These are phyloP conservation scores for Rubroshorea leprosula DNA, from an alignment of 345 rosid genomes.

Conservation along the genomic window DNA sequence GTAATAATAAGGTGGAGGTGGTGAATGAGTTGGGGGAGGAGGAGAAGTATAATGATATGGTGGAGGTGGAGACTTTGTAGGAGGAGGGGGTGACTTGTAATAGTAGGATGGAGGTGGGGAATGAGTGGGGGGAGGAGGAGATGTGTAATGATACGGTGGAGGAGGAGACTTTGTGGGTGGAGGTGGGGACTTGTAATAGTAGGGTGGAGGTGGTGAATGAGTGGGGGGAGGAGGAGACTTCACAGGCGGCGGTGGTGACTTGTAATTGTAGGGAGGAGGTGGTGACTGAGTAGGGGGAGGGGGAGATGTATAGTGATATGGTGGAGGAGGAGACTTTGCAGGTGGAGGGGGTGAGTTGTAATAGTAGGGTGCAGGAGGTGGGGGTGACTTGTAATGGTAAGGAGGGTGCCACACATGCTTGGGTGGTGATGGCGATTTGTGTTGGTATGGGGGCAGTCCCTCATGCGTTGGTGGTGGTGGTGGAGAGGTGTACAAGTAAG, in stretches of 20 bases:
- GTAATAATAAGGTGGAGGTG: background rate
- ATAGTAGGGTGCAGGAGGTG: constrained; percentile 8
- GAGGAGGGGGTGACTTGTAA: background rate
- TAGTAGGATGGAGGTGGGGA: constrained; percentile 1
- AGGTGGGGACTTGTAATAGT: constrained; percentile 5
- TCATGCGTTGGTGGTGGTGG: constrained; percentile 16
- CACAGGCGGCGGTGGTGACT: background rate
- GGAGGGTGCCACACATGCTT: constrained; percentile 4
- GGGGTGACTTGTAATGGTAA: background rate
- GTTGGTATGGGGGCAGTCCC: too few relatives aligned
- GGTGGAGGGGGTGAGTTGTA: constrained; percentile 21
- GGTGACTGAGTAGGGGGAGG: constrained; percentile 7
- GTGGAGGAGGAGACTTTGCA: constrained; percentile 6
- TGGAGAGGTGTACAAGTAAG: background rate
- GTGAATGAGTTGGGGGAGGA: background rate
- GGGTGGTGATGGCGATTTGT: constrained; percentile 12
- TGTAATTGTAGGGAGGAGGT: background rate
- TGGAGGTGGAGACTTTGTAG: background rate
- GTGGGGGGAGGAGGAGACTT: constrained; percentile 7
- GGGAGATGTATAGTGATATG: background rate
- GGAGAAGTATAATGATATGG: background rate
- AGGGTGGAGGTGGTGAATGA: background rate
- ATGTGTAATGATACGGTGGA: constrained; percentile 3
- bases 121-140: constrained; percentile 9
- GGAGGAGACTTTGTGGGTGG: background rate